Percentiles rank a stretch among this genome's conserved stretches.
Evolutionary conservation across 768 basidiomycete genomes (phyloP).

Genomic region (Lentinula boryana): DNA sequence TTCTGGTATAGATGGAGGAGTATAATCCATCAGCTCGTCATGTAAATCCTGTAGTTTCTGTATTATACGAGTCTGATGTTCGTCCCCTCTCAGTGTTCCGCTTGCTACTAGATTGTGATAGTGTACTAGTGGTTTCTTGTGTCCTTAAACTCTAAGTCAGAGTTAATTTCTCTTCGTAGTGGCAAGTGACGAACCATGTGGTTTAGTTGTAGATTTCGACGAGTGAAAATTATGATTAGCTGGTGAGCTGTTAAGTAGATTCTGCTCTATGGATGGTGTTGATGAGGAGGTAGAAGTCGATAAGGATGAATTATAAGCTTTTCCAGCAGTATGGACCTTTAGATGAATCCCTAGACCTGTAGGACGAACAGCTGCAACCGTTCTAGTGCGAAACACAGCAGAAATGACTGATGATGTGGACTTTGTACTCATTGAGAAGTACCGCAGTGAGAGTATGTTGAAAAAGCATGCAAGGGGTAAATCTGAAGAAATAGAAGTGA

Average conservation of each 20-base stretch:
- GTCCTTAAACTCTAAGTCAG: constrained; percentile 15
- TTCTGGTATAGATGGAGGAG: constrained; percentile 58
- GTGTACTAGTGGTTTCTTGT: constrained; percentile 34
- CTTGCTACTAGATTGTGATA: constrained; percentile 40
- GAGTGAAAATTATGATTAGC: not conserved
- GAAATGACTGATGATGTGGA: not conserved
- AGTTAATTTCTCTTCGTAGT: not conserved
- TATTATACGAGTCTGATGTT: constrained; percentile 82
- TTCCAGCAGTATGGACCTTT: constrained; percentile 14
- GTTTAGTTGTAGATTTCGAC: not conserved
- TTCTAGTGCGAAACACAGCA: not conserved
- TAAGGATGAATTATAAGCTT: constrained; percentile 25
- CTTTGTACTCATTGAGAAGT: not conserved
- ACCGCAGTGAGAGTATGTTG: no score
- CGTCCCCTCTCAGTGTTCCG: constrained; percentile 63
- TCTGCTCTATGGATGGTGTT: not conserved
- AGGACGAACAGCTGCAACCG: constrained; percentile 11
- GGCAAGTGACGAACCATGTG: not conserved
- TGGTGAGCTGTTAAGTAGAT: not conserved
- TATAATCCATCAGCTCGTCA: constrained; percentile 61
- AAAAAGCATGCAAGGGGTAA: no score
- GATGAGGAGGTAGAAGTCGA: not conserved
- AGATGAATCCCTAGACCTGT: constrained; percentile 10
- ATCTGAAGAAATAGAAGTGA: no score
- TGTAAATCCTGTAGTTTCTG: constrained; percentile 77